Evolutionary conservation across 208 protist species (phyloP).

Genomic region (Angomonas deanei): DNA sequence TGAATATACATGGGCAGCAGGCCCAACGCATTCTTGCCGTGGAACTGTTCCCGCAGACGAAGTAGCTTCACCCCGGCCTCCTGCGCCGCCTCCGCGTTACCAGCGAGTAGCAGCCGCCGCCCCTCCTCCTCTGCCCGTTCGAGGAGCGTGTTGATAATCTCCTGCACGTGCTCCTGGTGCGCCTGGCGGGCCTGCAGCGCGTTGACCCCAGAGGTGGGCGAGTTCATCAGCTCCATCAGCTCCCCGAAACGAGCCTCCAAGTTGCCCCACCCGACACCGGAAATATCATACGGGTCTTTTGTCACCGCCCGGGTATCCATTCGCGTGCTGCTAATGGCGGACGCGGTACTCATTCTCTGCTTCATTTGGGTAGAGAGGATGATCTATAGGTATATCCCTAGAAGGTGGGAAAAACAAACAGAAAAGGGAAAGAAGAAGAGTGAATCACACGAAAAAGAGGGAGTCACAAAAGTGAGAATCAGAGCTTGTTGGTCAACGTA

Average conservation of each 20-base stretch:
- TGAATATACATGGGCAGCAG: slow-evolving; percentile 83
- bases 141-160: slow-evolving; percentile 53
- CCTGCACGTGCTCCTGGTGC: slow-evolving; percentile 48
- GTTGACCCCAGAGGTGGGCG: slow-evolving; percentile 59
- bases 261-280: slow-evolving; percentile 48
- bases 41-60: slow-evolving; percentile 70
- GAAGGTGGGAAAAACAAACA: neutral
- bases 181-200: slow-evolving; percentile 43
- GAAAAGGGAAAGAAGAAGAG: slow-evolving; percentile 13
- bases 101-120: slow-evolving; percentile 53
- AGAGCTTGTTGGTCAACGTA: neutral
- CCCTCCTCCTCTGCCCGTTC: slow-evolving; percentile 73
- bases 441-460: slow-evolving; percentile 6
- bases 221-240: slow-evolving; percentile 58
- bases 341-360: neutral
- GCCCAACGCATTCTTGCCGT: slow-evolving; percentile 52
- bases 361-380: neutral
- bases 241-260: slow-evolving; percentile 72
- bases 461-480: neutral
- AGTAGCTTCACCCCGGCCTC: slow-evolving; percentile 76
- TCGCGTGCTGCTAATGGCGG: neutral
- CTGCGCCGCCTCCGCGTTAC: slow-evolving; percentile 66
- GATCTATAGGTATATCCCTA: neutral
- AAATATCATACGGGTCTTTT: slow-evolving; percentile 52
- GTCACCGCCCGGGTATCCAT: neutral